Conservation (phyloP, 73 alveolate species). For the Tetrahymena borealis region DNA sequence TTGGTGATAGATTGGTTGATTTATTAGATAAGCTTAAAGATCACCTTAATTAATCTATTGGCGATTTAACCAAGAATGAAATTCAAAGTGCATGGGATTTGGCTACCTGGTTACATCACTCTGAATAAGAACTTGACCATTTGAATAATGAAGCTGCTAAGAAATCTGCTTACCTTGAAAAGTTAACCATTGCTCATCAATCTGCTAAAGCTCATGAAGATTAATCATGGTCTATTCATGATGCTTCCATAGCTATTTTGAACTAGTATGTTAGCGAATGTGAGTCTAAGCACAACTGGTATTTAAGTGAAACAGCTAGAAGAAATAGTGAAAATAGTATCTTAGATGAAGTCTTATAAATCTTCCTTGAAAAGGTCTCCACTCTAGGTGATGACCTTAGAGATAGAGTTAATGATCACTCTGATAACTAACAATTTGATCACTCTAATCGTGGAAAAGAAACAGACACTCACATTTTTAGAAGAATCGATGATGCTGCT, state of each 20-base stretch:
- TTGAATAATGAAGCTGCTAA: not conserved
- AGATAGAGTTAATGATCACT: not conserved
- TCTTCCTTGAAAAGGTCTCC: not conserved
- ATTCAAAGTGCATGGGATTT: not conserved
- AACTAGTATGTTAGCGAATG: not conserved
- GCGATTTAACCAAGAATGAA: not conserved
- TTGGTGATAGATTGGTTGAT: not conserved
- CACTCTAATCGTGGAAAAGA: not conserved
- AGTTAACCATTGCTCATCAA: not conserved
- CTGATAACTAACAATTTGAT: not conserved
- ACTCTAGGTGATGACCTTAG: not conserved
- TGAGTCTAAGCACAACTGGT: not conserved
- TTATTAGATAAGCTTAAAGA: not conserved
- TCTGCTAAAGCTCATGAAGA: not conserved
- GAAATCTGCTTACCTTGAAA: not conserved
- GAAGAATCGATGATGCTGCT: not conserved
- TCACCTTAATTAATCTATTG: not conserved
- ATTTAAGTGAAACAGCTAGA: not conserved
- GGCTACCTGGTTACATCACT: not conserved
- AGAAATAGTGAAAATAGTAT: not conserved
- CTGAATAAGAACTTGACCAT: not conserved
- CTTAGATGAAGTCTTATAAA: not conserved
- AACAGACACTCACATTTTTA: not conserved
- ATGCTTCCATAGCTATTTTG: not conserved
- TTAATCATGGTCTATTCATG: not conserved